Base-by-base conservation (phyloP, 2,329 filamentous ascomycete species). In the Trichoderma sp. region DNA sequence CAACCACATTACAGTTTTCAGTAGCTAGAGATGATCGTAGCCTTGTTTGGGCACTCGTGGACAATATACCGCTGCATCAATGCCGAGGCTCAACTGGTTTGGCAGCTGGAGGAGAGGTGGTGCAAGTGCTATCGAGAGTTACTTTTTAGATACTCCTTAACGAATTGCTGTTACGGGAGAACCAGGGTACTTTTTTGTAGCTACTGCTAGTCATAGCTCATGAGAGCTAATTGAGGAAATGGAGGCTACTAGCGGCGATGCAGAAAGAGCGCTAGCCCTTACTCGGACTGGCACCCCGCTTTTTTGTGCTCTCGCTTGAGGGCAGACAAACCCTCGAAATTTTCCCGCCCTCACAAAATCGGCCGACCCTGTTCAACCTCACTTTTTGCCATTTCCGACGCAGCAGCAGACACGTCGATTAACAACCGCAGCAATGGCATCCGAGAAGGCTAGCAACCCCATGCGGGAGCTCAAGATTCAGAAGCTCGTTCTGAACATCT, bases 401-500 rank as follows among this genome's bases (percentile, higher is more conserved):
- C 76, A 74, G 72, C 73, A 76, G 78, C 29, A 74, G 76, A 69
- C 70, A 71, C 74, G 76, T 77, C 77, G 75, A 78, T 73, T 7
- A 77, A 75, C 70, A 73, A 75, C 77, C 73, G 77, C 77, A 79
- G 76, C 76, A 75, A 82, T 82, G 80, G 77, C 77, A 84, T 86
- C 91, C 83, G 92, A 94, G 83, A 97, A 98, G 89, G 83, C 87
- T 83, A 86, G 88, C 83, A 99, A 99, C 90, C 94, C 95, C 87
- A 99, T 99, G 95, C 92, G 94, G 88, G 94, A 99, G 88, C 92
- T 98, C 83, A 93, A 93, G 88, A 95, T 97, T 86, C 93, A 97
- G 87, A 97, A 97, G 89, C 92, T 97, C 84, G 94, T 97, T 84
- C 92, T 97, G 83, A 97, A 97, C 91, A 97, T 97, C 86, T 97